These are phyloP conservation scores for Paecilomyces sp. DNA, from an alignment of 2,329 filamentous ascomycete genomes.

Conservation along the genomic window DNA sequence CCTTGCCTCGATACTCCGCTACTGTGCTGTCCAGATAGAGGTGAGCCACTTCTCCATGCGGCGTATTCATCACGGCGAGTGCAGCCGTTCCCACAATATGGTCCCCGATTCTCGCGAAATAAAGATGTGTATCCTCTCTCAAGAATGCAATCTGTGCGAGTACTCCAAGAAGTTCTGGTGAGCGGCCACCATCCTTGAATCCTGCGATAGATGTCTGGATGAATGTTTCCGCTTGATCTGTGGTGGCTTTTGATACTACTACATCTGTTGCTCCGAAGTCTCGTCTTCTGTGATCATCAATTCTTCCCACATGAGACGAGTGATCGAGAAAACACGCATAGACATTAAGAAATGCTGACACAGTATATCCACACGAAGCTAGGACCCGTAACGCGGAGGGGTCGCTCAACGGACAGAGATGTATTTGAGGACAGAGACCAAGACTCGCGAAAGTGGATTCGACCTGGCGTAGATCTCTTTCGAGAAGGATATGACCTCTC, in stretches of 20 bases:
- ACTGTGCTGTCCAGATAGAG: constrained; percentile 8
- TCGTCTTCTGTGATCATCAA: neutral
- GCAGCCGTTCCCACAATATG: neutral
- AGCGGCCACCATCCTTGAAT: constrained; percentile 8
- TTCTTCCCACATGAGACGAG: neutral
- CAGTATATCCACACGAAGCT: neutral
- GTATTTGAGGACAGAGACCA: neutral
- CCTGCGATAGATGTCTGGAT: constrained; percentile 8
- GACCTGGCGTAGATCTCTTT: constrained; percentile 3
- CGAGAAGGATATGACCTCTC: neutral
- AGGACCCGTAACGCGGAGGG: neutral
- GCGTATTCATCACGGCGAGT: neutral
- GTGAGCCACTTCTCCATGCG: constrained; percentile 4
- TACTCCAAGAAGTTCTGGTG: constrained; percentile 5
- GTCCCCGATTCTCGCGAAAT: neutral
- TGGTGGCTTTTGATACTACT: neutral
- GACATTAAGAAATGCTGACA: neutral
- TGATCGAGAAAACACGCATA: neutral
- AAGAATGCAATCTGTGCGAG: constrained; percentile 7
- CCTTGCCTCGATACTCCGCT: constrained; percentile 5
- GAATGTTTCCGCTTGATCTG: constrained; percentile 6
- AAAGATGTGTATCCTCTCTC: constrained; percentile 5
- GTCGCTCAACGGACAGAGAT: neutral
- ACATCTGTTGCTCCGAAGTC: neutral
- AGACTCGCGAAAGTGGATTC: neutral